Conservation (phyloP, 1,284 basidiomycete species). For the Taiwanofungus camphoratus region DNA sequence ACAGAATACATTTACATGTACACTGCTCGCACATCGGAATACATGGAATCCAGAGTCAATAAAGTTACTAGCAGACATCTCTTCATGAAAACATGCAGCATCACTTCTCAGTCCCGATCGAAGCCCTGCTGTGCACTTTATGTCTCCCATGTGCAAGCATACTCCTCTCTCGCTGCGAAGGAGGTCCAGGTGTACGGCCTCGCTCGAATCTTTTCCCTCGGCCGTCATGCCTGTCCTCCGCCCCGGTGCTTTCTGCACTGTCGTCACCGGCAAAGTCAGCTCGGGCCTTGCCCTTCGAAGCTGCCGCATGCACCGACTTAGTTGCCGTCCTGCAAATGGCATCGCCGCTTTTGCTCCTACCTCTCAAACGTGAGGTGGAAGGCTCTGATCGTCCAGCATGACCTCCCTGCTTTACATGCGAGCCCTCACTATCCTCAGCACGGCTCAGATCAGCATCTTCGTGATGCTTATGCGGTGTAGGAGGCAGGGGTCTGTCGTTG, state of each 20-base stretch:
- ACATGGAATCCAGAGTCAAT: neutral
- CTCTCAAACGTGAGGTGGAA: neutral
- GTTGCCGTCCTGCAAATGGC: slow-evolving; percentile 1
- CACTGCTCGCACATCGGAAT: slow-evolving; percentile 1
- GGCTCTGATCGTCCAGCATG: neutral
- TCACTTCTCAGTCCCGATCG: no score
- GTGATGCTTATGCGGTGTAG: slow-evolving; percentile 6
- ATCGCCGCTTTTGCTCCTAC: neutral
- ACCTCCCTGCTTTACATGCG: neutral
- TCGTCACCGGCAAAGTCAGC: slow-evolving; percentile 5
- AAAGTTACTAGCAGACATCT: neutral
- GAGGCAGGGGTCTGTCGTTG: slow-evolving; percentile 16
- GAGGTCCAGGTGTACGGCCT: slow-evolving; percentile 25
- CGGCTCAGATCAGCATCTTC: slow-evolving; percentile 5
- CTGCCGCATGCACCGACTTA: neutral
- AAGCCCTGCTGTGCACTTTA: no score
- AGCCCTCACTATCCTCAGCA: neutral
- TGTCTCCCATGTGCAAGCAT: neutral
- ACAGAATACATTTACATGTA: no score
- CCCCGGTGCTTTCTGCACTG: slow-evolving; percentile 10
- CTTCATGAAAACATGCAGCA: neutral
- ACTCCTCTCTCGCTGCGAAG: slow-evolving; percentile 16
- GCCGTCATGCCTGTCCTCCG: slow-evolving; percentile 1
- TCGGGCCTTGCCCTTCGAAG: slow-evolving; percentile 15
- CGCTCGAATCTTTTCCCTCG: slow-evolving; percentile 13